Conservation (phyloP, 1,284 basidiomycete species). For the Singerocomus inundabilis region DNA sequence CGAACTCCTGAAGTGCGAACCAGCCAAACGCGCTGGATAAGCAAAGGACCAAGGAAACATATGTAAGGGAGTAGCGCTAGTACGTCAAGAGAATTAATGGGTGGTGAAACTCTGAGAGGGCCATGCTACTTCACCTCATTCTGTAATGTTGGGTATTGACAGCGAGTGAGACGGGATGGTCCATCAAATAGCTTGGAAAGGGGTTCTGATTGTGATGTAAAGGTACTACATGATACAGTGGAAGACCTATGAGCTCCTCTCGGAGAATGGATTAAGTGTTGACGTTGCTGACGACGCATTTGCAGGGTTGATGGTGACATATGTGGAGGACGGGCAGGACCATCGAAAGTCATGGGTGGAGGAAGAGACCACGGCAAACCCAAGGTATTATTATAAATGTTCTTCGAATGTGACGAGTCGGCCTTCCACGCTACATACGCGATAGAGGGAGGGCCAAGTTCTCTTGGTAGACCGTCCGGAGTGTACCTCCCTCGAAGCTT, state of each 20-base stretch:
- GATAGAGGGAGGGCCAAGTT: not conserved
- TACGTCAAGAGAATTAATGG: not conserved
- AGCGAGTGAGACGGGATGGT: constrained; percentile 36
- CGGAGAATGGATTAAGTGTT: not conserved
- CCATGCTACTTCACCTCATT: constrained; percentile 17
- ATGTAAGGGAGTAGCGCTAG: constrained; percentile 11
- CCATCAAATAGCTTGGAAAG: constrained; percentile 42
- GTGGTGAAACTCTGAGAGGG: not conserved
- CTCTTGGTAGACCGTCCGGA: not conserved
- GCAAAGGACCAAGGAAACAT: constrained; percentile 13
- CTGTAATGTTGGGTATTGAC: constrained; percentile 12
- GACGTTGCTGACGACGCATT: constrained; percentile 18
- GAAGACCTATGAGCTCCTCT: constrained; percentile 1
- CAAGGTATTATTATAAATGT: constrained; percentile 3
- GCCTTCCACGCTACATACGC: not conserved
- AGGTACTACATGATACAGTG: constrained; percentile 11
- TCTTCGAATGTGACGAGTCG: not conserved
- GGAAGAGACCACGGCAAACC: constrained; percentile 35
- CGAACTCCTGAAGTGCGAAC: constrained; percentile 16
- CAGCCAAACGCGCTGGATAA: constrained; percentile 29
- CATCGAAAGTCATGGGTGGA: constrained; percentile 44
- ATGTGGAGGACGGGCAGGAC: constrained; percentile 41
- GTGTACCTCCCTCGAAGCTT: constrained; percentile 31
- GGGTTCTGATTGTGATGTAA: constrained; percentile 18
- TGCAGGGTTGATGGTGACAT: constrained; percentile 23